Evolutionary conservation across 805 yeast genomes (phyloP), one percentile per base, ranked within the genome.

Genomic region (Zygoascus flipseniorum): DNA sequence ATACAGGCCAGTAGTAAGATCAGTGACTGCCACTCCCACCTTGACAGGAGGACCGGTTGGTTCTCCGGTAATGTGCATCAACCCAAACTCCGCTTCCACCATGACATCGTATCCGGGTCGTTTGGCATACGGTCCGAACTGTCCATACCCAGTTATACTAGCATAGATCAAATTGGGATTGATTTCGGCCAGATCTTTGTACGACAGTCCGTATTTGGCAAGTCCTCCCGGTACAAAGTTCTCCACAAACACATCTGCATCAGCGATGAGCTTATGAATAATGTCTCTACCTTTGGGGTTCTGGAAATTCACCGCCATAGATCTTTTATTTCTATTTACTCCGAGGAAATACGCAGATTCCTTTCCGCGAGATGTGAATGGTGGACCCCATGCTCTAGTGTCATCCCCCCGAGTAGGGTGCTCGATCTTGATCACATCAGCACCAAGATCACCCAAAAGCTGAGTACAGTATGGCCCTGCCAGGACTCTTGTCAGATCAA

Each of bases 1-100:
- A 52, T 72, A 71, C 39, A 72, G 57, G 0, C 75, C 76, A 0
- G 76, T 66, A 16, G 73, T 71, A 48, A 72, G 55, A 54, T 72
- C 76, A n/a, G 73, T 72, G 13, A 72, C 72, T 2, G 76, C 76
- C 6, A 72, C 76, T 4, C 76, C 76, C 6, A 70, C 75, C 55
- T 72, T 72, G 23, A 70, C 72, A 1, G 75, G 74, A 11, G 68
- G 71, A 26, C 75, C 70, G 35, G 68, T 65, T 6, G 69, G 68
- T 48, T 69, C 65, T 16, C 76, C 76, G 0, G 75, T 72, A 56
- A 72, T 72, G 55, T 71, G 75, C 76, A 72, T 72, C 46, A 72
- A 63, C 2, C 76, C 76, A 58, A 71, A 69, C 56, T 72, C 76
- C 8, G 76, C 76, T 56, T 72, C 76, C 5, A 72, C 75, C 76